Evolutionary conservation across 2,329 filamentous ascomycete genomes (phyloP).

Genomic region (Dendrostoma leiphaemia): DNA sequence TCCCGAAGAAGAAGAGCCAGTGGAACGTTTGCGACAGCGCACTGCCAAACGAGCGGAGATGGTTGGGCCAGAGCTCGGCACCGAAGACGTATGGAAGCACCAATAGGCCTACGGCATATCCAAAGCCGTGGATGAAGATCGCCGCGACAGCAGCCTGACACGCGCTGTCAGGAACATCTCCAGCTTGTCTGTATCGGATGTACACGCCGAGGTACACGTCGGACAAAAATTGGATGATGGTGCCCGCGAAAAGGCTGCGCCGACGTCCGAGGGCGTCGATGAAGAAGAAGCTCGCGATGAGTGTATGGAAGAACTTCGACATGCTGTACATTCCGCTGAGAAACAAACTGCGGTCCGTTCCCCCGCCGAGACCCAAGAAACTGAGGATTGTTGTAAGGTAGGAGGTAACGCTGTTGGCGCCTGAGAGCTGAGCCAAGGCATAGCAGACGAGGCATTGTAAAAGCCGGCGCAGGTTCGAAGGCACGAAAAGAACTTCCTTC

Average conservation of each 20-base stretch:
- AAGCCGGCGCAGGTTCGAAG: conserved; percentile 37
- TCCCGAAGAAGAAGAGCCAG: conserved; percentile 37
- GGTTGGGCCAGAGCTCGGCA: conserved; percentile 42
- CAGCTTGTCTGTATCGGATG: conserved; percentile 32
- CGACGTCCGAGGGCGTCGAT: conserved; percentile 42
- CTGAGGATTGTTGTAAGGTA: conserved; percentile 42
- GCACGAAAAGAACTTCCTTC: conserved; percentile 34
- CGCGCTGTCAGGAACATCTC: conserved; percentile 25
- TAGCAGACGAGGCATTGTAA: conserved; percentile 37
- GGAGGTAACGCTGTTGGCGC: conserved; percentile 41
- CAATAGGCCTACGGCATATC: conserved; percentile 35
- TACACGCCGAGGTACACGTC: conserved; percentile 40
- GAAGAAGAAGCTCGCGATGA: conserved; percentile 42
- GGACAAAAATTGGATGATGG: conserved; percentile 36
- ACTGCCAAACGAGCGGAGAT: conserved; percentile 40
- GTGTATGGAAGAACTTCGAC: conserved; percentile 39
- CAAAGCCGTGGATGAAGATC: conserved; percentile 44
- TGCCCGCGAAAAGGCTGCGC: conserved; percentile 34
- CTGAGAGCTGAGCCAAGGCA: conserved; percentile 40
- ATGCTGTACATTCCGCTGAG: conserved; percentile 41
- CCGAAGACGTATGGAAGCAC: conserved; percentile 43
- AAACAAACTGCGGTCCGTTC: conserved; percentile 33
- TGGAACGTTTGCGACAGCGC: conserved; percentile 37
- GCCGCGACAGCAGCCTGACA: conserved; percentile 39
- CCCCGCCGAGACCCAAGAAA: conserved; percentile 32